Percentiles rank a stretch among this genome's conserved stretches.
Conservation (phyloP, 2,329 filamentous ascomycete species). For the Venturia oleaginea region DNA sequence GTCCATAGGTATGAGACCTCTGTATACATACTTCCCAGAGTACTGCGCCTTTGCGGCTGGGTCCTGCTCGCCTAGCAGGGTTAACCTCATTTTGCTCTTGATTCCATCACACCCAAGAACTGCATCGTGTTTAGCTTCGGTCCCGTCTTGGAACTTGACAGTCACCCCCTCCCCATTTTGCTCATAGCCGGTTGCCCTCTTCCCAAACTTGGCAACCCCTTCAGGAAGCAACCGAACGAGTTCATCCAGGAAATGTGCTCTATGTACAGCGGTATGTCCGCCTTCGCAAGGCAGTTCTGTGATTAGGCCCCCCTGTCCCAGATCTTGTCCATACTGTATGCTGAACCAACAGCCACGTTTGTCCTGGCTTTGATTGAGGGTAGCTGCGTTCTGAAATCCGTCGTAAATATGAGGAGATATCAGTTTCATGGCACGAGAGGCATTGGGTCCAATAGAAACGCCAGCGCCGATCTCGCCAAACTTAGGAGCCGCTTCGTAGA, state of each 20-base stretch:
- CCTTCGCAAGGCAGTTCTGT: conserved; percentile 20
- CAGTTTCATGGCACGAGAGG: conserved; percentile 44
- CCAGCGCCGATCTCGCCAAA: conserved; percentile 53
- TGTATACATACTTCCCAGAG: conserved; percentile 52
- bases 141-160: conserved; percentile 36
- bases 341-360: conserved; percentile 35
- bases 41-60: conserved; percentile 41
- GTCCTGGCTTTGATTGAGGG: conserved; percentile 27
- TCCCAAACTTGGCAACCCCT: conserved; percentile 32
- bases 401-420: conserved; percentile 38
- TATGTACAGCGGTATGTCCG: conserved; percentile 30
- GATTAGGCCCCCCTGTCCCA: conserved; percentile 20
- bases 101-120: conserved; percentile 42
- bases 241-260: conserved; percentile 41
- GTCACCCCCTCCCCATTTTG: conserved; percentile 23
- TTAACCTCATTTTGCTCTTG: conserved; percentile 37
- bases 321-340: conserved; percentile 29
- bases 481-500: conserved; percentile 47
- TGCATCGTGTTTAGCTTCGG: conserved; percentile 31
- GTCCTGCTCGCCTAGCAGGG: conserved; percentile 42
- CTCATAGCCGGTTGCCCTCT: conserved; percentile 25
- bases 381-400: conserved; percentile 36
- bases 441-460: conserved; percentile 48
- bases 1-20: conserved; percentile 52
- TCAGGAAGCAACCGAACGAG: conserved; percentile 39